Evolutionary conservation across 306 rosid species (phyloP), one percentile per base, ranked within the genome.

Genomic region (Phaseolus lunatus): DNA sequence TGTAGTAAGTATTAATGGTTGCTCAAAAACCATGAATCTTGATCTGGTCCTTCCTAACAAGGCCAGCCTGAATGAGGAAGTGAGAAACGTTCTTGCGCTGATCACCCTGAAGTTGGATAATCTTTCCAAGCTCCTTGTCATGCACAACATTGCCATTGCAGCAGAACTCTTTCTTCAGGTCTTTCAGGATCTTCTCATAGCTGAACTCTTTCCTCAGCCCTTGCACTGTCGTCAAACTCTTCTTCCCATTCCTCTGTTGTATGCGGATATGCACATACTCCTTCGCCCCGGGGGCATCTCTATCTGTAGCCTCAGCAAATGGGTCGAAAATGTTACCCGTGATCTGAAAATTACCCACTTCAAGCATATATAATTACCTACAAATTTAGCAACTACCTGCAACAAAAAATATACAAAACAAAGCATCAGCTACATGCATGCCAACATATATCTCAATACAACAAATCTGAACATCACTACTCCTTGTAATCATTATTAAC

Each of bases 71-170:
- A 73, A 87, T 76, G 7, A 91, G 89, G 23, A 91, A 91, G 20
- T 89, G 93, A 18, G 92, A 89, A 18, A 81, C 97, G 76, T 93
- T 93, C 57, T 93, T 93, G 75, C 98, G 96, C 54, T 93, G 98
- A 80, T 93, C 98, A 29, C 98, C 98, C 62, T 93, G 97, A 72
- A 93, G 97, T 47, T 93, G 98, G 58, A 93, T 87, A 67, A 93
- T 91, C 85, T 91, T 93, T 24, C 98, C 98, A 20, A 91, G 83
- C 33, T 86, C 93, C 83, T 91, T 93, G 72, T 92, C 97, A 73
- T 88, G 88, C 13, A 93, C 98, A 11, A 93, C 98, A 74, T 91
- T 91, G 14, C 98, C 98, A 62, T 93, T 93, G 87, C 98, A 79
- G 35, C 97, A 92, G 72, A 92, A 88, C 62, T 84, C 91, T 73